These are phyloP conservation scores for Scleromitrula shiraiana DNA, from an alignment of 2,329 filamentous ascomycete species.

Conservation along the genomic window DNA sequence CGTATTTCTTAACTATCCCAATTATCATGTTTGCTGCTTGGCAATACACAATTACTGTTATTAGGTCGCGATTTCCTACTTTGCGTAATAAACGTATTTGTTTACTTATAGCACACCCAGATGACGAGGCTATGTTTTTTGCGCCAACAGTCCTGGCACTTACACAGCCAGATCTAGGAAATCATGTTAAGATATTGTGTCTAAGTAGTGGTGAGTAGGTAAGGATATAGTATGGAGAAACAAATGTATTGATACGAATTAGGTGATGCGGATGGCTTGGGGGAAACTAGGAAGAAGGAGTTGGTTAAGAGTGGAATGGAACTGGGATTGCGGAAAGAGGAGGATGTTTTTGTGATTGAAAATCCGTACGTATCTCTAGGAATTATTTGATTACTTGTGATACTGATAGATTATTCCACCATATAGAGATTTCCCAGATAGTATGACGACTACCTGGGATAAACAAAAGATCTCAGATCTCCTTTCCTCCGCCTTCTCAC, in stretches of 20 bases:
- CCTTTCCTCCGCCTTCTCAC: slow-evolving; percentile 66
- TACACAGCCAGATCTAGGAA: slow-evolving; percentile 68
- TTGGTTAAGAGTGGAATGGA: slow-evolving; percentile 70
- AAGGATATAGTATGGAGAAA: not conserved
- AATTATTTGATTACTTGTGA: not conserved
- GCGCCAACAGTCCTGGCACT: slow-evolving; percentile 81
- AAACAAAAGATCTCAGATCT: slow-evolving; percentile 60
- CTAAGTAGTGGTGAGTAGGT: slow-evolving; percentile 63
- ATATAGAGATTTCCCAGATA: slow-evolving; percentile 69
- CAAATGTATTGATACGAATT: slow-evolving; percentile 17
- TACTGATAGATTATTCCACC: slow-evolving; percentile 2
- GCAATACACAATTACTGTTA: slow-evolving; percentile 30
- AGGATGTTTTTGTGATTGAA: slow-evolving; percentile 82
- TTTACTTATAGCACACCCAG: slow-evolving; percentile 90
- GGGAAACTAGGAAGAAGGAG: slow-evolving; percentile 74
- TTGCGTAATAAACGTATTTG: slow-evolving; percentile 79
- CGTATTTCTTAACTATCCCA: slow-evolving; percentile 27
- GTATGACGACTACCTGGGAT: slow-evolving; percentile 76
- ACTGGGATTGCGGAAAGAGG: slow-evolving; percentile 64
- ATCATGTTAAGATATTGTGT: slow-evolving; percentile 91
- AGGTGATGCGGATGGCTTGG: slow-evolving; percentile 83
- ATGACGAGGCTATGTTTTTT: slow-evolving; percentile 99
- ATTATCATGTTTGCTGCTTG: slow-evolving; percentile 33
- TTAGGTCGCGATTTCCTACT: slow-evolving; percentile 48
- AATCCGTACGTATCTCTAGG: slow-evolving; percentile 47